Conservation (phyloP, 202 grass and related monocot species). For the Eragrostis tef region DNA sequence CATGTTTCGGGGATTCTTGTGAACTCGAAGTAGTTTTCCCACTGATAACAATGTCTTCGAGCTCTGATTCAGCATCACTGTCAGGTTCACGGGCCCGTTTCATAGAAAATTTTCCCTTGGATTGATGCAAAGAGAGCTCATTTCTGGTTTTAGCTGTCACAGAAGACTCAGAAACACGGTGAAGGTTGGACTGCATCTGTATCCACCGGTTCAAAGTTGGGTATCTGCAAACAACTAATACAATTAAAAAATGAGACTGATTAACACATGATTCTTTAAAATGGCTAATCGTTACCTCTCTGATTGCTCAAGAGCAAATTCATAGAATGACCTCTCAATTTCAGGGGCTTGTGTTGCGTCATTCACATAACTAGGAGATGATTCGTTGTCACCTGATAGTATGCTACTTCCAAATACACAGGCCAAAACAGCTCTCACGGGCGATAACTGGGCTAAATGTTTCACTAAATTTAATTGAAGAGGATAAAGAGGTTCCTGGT, state of each 20-base stretch:
- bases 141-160: slow-evolving; percentile 58
- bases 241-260: slow-evolving; percentile 33
- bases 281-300: slow-evolving; percentile 69
- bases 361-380: slow-evolving; percentile 56
- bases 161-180: slow-evolving; percentile 76
- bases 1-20: slow-evolving; percentile 57
- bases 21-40: slow-evolving; percentile 57
- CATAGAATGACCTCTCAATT: slow-evolving; percentile 83
- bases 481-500: slow-evolving; percentile 74
- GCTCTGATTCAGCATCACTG: slow-evolving; percentile 72
- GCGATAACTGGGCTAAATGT: slow-evolving; percentile 79
- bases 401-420: slow-evolving; percentile 92
- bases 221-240: slow-evolving; percentile 64
- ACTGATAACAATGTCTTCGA: slow-evolving; percentile 54
- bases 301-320: slow-evolving; percentile 96
- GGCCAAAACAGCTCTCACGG: slow-evolving; percentile 92
- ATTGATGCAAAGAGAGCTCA: slow-evolving; percentile 51
- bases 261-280: slow-evolving; percentile 36
- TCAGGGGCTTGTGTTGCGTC: slow-evolving; percentile 62
- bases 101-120: slow-evolving; percentile 64
- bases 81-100: slow-evolving; percentile 81
- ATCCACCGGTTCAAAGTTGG: slow-evolving; percentile 96
- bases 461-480: slow-evolving; percentile 87
- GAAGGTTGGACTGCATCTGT: slow-evolving; percentile 98
- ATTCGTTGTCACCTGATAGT: slow-evolving; percentile 71